Conservation (phyloP, 1,284 basidiomycete genomes). For the Ceratobasidium sp. region DNA sequence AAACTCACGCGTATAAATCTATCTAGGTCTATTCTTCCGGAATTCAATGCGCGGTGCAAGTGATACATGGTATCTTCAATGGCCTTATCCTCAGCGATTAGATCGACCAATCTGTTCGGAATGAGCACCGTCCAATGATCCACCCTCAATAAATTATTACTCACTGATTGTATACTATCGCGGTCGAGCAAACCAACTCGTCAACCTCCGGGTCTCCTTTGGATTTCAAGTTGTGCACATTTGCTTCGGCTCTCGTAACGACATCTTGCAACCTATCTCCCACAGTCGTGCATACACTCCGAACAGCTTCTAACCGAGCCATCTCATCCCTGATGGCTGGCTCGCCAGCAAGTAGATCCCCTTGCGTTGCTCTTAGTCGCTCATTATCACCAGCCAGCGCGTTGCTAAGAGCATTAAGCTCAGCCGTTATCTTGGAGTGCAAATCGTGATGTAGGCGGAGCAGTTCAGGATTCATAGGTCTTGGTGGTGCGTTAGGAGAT, state of each 20-base stretch:
- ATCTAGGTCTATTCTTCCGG: conserved; percentile 90
- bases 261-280: conserved; percentile 67
- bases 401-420: conserved; percentile 69
- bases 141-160: conserved; percentile 49
- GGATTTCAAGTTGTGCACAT: conserved; percentile 69
- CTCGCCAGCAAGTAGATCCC: conserved; percentile 84
- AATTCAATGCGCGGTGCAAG: conserved; percentile 89
- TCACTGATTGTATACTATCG: conserved; percentile 94
- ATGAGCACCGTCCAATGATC: not conserved
- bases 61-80: conserved; percentile 99
- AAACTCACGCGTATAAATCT: conserved; percentile 80
- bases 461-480: conserved; percentile 87
- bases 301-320: conserved; percentile 91
- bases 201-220: conserved; percentile 85
- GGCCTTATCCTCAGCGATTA: conserved; percentile 97
- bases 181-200: conserved; percentile 92
- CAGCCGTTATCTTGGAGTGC: conserved; percentile 72
- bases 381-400: conserved; percentile 72
- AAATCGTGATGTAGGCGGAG: conserved; percentile 82
- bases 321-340: conserved; percentile 96
- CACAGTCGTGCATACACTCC: conserved; percentile 84
- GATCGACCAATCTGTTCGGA: conserved; percentile 78
- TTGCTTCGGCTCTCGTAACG: conserved; percentile 68
- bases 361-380: conserved; percentile 76
- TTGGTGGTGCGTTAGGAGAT: conserved; percentile 64